phyloP scores from a whole-genome alignment of 331 rosid genomes.

The Quercus phellos region DNA sequence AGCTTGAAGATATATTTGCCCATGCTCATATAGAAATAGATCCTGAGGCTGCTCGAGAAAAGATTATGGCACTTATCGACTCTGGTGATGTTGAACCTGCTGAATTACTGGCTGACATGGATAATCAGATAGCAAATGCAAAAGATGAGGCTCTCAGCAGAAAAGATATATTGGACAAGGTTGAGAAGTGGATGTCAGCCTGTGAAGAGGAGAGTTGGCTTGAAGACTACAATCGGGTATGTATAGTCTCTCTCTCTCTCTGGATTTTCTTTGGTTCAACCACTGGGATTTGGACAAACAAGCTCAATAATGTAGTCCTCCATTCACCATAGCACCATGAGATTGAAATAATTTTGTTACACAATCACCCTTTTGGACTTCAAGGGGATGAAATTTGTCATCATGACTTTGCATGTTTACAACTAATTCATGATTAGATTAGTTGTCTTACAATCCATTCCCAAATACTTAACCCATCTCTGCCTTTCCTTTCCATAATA shows the following conservation, averaged over 20 bases:
- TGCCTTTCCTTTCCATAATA: not conserved
- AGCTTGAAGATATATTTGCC: slow-evolving; percentile 78
- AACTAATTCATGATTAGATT: not conserved
- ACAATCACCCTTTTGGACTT: not conserved
- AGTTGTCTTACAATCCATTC: not conserved
- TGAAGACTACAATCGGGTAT: slow-evolving; percentile 91
- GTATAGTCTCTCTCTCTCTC: slow-evolving; percentile 7
- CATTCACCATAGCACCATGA: not conserved
- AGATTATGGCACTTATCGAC: slow-evolving; percentile 73
- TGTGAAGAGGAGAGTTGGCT: slow-evolving; percentile 99
- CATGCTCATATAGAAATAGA: slow-evolving; percentile 78
- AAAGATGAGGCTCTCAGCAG: slow-evolving; percentile 87
- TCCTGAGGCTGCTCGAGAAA: slow-evolving; percentile 77
- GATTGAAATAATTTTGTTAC: not conserved
- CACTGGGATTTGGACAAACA: not conserved
- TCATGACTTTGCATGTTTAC: not conserved
- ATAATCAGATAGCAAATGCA: slow-evolving; percentile 74
- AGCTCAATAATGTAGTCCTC: not conserved
- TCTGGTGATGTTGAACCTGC: slow-evolving; percentile 74
- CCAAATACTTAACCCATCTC: not conserved
- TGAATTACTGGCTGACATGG: slow-evolving; percentile 86
- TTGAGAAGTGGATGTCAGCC: slow-evolving; percentile 98
- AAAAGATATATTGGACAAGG: slow-evolving; percentile 87
- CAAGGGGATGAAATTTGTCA: not conserved
- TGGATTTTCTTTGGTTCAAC: not conserved